These are phyloP conservation scores for Trichoderma simmonsii DNA, from an alignment of 2,329 filamentous ascomycete genomes.

Conservation along the genomic window DNA sequence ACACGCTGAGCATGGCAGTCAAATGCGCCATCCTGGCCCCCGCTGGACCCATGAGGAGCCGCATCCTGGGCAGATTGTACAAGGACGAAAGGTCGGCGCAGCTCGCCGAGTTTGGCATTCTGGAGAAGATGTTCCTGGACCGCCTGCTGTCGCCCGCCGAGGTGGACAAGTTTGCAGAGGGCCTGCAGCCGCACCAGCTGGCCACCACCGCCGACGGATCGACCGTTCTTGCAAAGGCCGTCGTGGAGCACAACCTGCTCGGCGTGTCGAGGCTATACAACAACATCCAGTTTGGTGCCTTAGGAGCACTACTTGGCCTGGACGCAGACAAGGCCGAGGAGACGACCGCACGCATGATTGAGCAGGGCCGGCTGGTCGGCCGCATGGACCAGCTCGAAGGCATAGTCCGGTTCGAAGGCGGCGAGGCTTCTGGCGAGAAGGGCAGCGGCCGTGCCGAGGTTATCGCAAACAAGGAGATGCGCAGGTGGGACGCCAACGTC, in stretches of 20 bases:
- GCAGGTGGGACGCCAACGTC: slow-evolving; percentile 87
- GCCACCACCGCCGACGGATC: slow-evolving; percentile 86
- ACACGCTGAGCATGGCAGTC: slow-evolving; percentile 81
- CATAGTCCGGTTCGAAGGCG: slow-evolving; percentile 79
- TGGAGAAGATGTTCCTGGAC: slow-evolving; percentile 98
- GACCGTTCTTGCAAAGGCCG: slow-evolving; percentile 88
- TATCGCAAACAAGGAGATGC: slow-evolving; percentile 66
- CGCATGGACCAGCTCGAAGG: slow-evolving; percentile 92
- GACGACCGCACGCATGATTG: slow-evolving; percentile 92
- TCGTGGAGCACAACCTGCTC: slow-evolving; percentile 93
- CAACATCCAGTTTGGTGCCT: slow-evolving; percentile 72
- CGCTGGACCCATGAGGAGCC: slow-evolving; percentile 79
- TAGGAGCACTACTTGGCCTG: slow-evolving; percentile 75
- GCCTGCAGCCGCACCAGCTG: slow-evolving; percentile 81
- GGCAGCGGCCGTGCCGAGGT: slow-evolving; percentile 64
- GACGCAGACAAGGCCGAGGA: slow-evolving; percentile 80
- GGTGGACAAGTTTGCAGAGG: slow-evolving; percentile 79
- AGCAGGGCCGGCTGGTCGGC: slow-evolving; percentile 83
- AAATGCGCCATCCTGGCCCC: slow-evolving; percentile 91
- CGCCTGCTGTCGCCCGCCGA: slow-evolving; percentile 77
- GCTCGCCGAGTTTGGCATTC: slow-evolving; percentile 77
- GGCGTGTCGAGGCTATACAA: slow-evolving; percentile 76
- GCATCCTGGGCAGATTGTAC: slow-evolving; percentile 78
- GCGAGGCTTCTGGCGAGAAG: slow-evolving; percentile 66
- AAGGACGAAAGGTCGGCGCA: slow-evolving; percentile 82